phyloP scores from a whole-genome alignment of 2,329 filamentous ascomycete species.

The Neofusicoccum kwambonambiense region DNA sequence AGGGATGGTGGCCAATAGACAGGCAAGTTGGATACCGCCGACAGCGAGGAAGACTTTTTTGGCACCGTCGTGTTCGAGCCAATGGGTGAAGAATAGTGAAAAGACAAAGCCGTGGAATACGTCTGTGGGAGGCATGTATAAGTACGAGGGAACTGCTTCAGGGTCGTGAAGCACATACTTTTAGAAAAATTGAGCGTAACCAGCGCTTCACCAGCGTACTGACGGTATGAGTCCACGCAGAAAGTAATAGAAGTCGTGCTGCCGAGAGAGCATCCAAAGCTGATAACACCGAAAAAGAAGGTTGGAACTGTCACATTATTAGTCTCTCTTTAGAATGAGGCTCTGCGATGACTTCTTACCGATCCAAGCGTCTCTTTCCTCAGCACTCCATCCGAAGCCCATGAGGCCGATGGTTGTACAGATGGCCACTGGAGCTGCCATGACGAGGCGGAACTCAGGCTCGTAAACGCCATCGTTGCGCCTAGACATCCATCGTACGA shows the following conservation, averaged over 20 bases:
- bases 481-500: slow-evolving; percentile 77
- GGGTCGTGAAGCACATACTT: slow-evolving; percentile 49
- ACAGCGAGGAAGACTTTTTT: slow-evolving; percentile 79
- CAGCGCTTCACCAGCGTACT: slow-evolving; percentile 90
- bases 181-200: slow-evolving; percentile 95
- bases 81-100: slow-evolving; percentile 80
- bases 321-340: not conserved
- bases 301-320: slow-evolving; percentile 63
- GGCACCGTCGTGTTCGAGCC: slow-evolving; percentile 73
- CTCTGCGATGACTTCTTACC: not conserved
- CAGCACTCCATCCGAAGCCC: slow-evolving; percentile 92
- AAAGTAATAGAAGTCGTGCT: slow-evolving; percentile 93
- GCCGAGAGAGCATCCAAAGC: slow-evolving; percentile 86
- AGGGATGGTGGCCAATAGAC: slow-evolving; percentile 73
- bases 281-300: slow-evolving; percentile 86
- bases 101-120: slow-evolving; percentile 88
- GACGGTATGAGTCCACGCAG: slow-evolving; percentile 86
- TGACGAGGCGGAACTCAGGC: slow-evolving; percentile 86
- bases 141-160: not conserved
- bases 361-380: slow-evolving; percentile 76
- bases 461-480: slow-evolving; percentile 94
- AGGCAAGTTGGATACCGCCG: slow-evolving; percentile 79
- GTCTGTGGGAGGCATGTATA: slow-evolving; percentile 44
- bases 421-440: slow-evolving; percentile 77
- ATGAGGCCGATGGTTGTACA: slow-evolving; percentile 83